Conservation (phyloP, 2,329 filamentous ascomycete species). For the Botryosphaeria dothidea region DNA sequence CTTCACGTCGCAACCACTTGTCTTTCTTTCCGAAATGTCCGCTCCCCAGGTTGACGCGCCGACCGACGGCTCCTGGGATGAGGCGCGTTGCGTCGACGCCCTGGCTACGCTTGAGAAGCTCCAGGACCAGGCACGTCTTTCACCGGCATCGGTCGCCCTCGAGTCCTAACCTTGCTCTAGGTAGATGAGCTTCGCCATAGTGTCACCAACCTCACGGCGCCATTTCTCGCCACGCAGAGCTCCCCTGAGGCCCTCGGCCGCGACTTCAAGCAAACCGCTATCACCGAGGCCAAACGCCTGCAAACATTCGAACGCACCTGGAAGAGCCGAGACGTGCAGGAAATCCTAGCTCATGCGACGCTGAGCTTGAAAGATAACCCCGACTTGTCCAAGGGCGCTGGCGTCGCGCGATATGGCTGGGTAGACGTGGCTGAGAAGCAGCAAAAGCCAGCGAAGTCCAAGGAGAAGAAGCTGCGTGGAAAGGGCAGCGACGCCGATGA, state of each 20-base stretch:
- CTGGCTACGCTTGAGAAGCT: constrained; percentile 47
- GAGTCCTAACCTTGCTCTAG: constrained; percentile 29
- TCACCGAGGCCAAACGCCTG: constrained; percentile 37
- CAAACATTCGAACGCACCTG: constrained; percentile 40
- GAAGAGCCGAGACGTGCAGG: constrained; percentile 38
- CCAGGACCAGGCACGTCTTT: constrained; percentile 40
- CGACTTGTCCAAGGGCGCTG: constrained; percentile 38
- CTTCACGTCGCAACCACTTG: neutral
- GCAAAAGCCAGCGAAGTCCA: constrained; percentile 13
- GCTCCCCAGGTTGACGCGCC: too few relatives aligned
- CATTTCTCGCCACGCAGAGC: constrained; percentile 34
- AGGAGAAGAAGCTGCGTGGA: constrained; percentile 19
- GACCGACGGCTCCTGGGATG: constrained; percentile 32
- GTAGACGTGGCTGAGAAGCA: constrained; percentile 30
- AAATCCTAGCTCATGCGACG: constrained; percentile 34
- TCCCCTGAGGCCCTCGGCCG: constrained; percentile 36
- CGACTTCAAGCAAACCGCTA: constrained; percentile 39
- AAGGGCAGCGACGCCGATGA: constrained; percentile 21
- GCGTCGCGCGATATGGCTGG: constrained; percentile 43
- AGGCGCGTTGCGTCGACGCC: constrained; percentile 42
- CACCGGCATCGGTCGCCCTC: neutral
- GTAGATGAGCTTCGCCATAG: constrained; percentile 45
- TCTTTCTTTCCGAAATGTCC: neutral
- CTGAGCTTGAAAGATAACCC: constrained; percentile 38
- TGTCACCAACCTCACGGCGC: constrained; percentile 44